Percentiles rank a stretch among this genome's conserved stretches.
Evolutionary conservation across 352 stramenopile species (phyloP).

Genomic region (Globisporangium nagaii): DNA sequence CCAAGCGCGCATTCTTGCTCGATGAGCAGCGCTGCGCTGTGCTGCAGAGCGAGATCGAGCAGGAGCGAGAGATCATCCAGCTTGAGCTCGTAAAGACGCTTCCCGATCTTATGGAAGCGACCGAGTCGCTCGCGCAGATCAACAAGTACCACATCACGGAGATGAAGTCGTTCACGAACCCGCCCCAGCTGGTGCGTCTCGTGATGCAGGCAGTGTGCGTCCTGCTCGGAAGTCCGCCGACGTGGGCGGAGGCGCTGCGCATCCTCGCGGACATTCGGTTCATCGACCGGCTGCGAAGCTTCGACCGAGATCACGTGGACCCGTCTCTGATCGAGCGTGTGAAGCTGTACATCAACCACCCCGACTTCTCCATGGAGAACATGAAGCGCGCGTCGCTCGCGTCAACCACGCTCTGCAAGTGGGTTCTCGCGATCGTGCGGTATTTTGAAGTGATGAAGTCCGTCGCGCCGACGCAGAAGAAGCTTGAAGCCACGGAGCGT

Average conservation of each 20-base stretch:
- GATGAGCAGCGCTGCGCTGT: conserved; percentile 48
- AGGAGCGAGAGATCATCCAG: conserved; percentile 48
- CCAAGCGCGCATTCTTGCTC: conserved; percentile 38
- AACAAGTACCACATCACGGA: conserved; percentile 79
- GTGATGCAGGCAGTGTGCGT: conserved; percentile 77
- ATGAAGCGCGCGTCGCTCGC: conserved; percentile 67
- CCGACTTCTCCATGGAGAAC: conserved; percentile 73
- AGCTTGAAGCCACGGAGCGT: conserved; percentile 32
- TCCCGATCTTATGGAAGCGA: conserved; percentile 50
- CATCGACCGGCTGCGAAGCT: conserved; percentile 48
- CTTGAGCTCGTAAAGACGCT: conserved; percentile 53
- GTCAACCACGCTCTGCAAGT: conserved; percentile 66
- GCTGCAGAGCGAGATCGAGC: conserved; percentile 54
- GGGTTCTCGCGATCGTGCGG: conserved; percentile 57
- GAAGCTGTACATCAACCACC: conserved; percentile 58
- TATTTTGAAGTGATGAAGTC: conserved; percentile 70
- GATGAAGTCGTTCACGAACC: conserved; percentile 75
- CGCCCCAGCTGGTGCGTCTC: conserved; percentile 62
- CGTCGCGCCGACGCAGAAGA: conserved; percentile 45
- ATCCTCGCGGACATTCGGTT: conserved; percentile 68
- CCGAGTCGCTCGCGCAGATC: conserved; percentile 58
- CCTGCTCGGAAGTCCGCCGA: conserved; percentile 45
- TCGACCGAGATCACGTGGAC: conserved; percentile 53
- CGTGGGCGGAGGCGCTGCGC: conserved; percentile 60
- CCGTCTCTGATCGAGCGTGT: conserved; percentile 38